Conservation (phyloP, 306 rosid species). For the Malus sylvestris region DNA sequence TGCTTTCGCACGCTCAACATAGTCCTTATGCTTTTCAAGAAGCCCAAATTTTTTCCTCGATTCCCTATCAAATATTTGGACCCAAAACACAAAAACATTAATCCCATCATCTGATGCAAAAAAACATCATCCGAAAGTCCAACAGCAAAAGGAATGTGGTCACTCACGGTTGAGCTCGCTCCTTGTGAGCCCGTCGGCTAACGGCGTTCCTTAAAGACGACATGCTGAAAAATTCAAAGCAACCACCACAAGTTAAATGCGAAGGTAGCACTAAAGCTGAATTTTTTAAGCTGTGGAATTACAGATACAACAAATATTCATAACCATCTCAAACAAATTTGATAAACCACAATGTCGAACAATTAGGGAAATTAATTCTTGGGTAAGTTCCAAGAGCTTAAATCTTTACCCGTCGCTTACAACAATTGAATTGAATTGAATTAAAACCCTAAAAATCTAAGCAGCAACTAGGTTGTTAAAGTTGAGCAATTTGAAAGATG, state of each 20-base stretch:
- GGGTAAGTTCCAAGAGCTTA: background rate
- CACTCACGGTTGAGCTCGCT: constrained; percentile 76
- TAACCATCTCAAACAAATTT: too few relatives aligned
- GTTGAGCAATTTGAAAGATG: background rate
- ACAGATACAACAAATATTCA: background rate
- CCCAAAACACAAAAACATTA: background rate
- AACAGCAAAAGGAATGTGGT: background rate
- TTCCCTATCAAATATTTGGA: constrained; percentile 27
- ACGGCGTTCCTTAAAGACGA: constrained; percentile 73
- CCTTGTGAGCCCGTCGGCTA: constrained; percentile 70
- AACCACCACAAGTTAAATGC: constrained; percentile 4
- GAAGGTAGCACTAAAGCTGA: background rate
- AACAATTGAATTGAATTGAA: background rate
- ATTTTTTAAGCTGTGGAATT: background rate
- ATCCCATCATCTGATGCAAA: background rate
- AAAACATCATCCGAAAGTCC: background rate
- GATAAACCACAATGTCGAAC: background rate
- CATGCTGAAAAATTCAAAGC: constrained; percentile 21
- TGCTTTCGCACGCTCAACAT: constrained; percentile 66
- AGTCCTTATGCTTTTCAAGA: constrained; percentile 88
- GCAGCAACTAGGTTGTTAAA: background rate
- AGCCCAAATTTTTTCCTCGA: constrained; percentile 63
- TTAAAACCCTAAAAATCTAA: background rate
- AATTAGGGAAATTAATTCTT: background rate
- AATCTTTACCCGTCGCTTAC: background rate